Conservation (phyloP, 1,284 basidiomycete species). For the Microbotryum lychnidis-dioicae region DNA sequence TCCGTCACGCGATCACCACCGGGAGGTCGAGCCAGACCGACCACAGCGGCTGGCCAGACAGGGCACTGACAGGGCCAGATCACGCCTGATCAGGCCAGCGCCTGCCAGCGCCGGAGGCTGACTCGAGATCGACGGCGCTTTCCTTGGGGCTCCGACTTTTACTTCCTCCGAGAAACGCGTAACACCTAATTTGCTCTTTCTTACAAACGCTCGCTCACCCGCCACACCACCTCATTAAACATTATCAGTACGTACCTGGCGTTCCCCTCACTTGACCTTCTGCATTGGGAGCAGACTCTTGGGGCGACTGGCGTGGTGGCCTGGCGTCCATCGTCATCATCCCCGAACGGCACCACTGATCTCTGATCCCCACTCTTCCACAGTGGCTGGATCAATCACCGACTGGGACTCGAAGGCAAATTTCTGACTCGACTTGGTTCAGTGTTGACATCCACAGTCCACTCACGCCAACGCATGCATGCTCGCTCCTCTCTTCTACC, state of each 20-base stretch:
- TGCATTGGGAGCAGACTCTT: too few species aligned
- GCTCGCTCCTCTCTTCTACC: neutral
- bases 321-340: neutral
- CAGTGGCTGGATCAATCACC: slow-evolving; percentile 14
- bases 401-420: slow-evolving; percentile 27
- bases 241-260: neutral
- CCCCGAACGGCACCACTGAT: neutral
- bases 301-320: neutral
- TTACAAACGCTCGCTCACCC: too few species aligned
- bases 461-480: neutral
- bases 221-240: neutral
- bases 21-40: too few species aligned
- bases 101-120: too few species aligned
- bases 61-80: too few species aligned
- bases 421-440: neutral
- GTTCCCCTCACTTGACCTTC: neutral
- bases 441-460: neutral
- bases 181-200: too few species aligned
- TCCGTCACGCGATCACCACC: too few species aligned
- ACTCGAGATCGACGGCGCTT: too few species aligned
- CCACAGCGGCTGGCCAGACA: too few species aligned
- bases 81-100: too few species aligned
- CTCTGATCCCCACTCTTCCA: neutral
- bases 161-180: too few species aligned
- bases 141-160: too few species aligned